Percentiles rank a stretch among this genome's conserved stretches.
phyloP scores from a whole-genome alignment of 495 filamentous ascomycete species.

The Xeromyces bisporus region DNA sequence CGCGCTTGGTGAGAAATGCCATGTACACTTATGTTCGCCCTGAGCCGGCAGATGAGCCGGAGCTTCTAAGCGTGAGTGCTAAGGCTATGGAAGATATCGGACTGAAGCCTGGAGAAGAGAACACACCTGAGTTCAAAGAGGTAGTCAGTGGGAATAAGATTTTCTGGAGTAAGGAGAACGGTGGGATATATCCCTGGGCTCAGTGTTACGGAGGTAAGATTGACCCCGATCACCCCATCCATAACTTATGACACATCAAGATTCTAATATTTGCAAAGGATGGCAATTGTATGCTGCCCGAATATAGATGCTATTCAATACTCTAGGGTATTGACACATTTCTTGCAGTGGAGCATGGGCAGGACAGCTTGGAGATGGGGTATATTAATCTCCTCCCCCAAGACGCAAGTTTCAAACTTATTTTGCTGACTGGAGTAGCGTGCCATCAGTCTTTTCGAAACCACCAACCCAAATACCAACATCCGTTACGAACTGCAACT shows the following conservation, averaged over 20 bases:
- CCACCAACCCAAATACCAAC: slow-evolving; percentile 56
- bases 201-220: slow-evolving; percentile 79
- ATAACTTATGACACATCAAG: slow-evolving; percentile 11
- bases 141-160: slow-evolving; percentile 69
- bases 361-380: slow-evolving; percentile 83
- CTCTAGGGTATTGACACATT: slow-evolving; percentile 6
- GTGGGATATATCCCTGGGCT: slow-evolving; percentile 84
- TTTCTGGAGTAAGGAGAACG: slow-evolving; percentile 37
- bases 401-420: too few species aligned
- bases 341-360: slow-evolving; percentile 62
- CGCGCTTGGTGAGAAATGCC: slow-evolving; percentile 70
- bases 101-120: slow-evolving; percentile 44
- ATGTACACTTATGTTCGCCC: slow-evolving; percentile 85
- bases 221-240: neutral
- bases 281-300: slow-evolving; percentile 36
- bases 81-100: slow-evolving; percentile 67
- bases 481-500: slow-evolving; percentile 77
- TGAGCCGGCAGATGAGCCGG: slow-evolving; percentile 46
- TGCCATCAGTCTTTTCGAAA: slow-evolving; percentile 85
- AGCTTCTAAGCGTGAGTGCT: slow-evolving; percentile 63
- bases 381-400: slow-evolving; percentile 4
- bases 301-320: slow-evolving; percentile 1
- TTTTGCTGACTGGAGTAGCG: slow-evolving; percentile 20
- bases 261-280: slow-evolving; percentile 16
- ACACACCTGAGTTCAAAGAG: slow-evolving; percentile 56